A percentile compares a stretch with the other conserved stretches of the same genome.
phyloP scores from a whole-genome alignment of 1,284 basidiomycete species.

The Pseudozyma sp. region DNA sequence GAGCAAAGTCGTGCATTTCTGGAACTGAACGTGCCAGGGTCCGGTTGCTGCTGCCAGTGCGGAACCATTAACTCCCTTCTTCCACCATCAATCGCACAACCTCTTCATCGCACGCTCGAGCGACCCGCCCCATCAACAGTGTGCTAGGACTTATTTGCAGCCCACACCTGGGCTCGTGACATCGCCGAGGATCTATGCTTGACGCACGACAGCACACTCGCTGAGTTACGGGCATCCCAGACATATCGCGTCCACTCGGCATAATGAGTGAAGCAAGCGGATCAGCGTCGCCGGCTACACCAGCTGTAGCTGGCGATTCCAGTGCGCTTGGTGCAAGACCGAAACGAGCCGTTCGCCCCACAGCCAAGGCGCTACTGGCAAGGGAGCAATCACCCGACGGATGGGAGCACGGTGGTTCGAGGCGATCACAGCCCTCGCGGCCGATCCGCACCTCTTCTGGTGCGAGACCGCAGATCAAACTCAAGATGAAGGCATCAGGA shows the following conservation, averaged over 20 bases:
- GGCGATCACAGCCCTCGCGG: constrained; percentile 24
- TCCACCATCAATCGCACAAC: too few species aligned
- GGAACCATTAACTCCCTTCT: too few species aligned
- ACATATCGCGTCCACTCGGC: not conserved
- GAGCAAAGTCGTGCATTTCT: constrained; percentile 2
- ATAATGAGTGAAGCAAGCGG: constrained; percentile 38
- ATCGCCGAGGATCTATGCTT: not conserved
- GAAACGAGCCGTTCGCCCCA: constrained; percentile 42
- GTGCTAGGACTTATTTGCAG: not conserved
- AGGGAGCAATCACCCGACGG: constrained; percentile 50
- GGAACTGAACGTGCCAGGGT: constrained; percentile 8
- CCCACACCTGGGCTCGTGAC: not conserved
- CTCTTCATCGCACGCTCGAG: too few species aligned
- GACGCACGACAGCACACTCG: not conserved
- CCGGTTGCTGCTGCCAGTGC: not conserved
- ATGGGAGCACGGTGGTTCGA: constrained; percentile 44
- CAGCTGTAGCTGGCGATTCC: constrained; percentile 4
- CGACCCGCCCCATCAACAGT: not conserved
- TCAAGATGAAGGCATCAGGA: constrained; percentile 50
- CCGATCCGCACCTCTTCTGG: constrained; percentile 47
- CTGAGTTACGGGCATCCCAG: not conserved
- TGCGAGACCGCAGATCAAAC: constrained; percentile 49
- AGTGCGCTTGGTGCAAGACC: constrained; percentile 25
- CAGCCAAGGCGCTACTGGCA: constrained; percentile 45
- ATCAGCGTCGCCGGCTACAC: constrained; percentile 33